Evolutionary conservation across 768 basidiomycete genomes (phyloP), one percentile per base, ranked within the genome.

Genomic region (Calocybe gangraenosa): DNA sequence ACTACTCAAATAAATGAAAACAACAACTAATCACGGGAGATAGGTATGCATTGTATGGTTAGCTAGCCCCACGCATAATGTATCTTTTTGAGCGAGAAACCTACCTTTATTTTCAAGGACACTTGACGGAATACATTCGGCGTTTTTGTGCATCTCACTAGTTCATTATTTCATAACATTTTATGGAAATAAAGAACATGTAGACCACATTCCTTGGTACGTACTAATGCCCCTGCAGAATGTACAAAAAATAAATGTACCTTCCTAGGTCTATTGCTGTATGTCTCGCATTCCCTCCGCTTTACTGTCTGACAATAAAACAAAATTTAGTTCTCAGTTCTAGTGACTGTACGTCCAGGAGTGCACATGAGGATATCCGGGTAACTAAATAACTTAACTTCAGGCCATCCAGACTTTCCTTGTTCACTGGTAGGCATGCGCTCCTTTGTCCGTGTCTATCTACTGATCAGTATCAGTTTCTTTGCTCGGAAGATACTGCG

Each of bases 331-430:
- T 42, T 55, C 2, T 37, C 50, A n/a, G 50, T 52, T n/a, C 48
- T 52, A 3, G 50, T 51, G 1, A 55, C 53, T 18, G 53, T 53
- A 37, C 13, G 51, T 44, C 20, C 3, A 23, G 3, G 18, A 14
- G 17, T 28, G n/a, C n/a, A n/a, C 31, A 5, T 21, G n/a, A 21
- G 13, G 22, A 21, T 3, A 40, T 14, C 10, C 15, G 22, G 6
- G 2, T 13, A 19, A 30, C 17, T 19, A 17, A 41, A 30, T 10
- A 21, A 31, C 3, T 2, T 25, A 9, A 33, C 11, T 15, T 15
- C 37, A 61, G 60, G 60, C 58, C 8, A 52, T 59, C 21, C 57
- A 58, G 48, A 62, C 61, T 1, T 58, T 57, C 44, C 41, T 59
- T 44, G 58, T 49, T 2, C 61, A 62, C 18, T 52, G 59, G 58